Base-by-base conservation (phyloP, 139 green algal genomes). In the Trebouxia sp. region DNA sequence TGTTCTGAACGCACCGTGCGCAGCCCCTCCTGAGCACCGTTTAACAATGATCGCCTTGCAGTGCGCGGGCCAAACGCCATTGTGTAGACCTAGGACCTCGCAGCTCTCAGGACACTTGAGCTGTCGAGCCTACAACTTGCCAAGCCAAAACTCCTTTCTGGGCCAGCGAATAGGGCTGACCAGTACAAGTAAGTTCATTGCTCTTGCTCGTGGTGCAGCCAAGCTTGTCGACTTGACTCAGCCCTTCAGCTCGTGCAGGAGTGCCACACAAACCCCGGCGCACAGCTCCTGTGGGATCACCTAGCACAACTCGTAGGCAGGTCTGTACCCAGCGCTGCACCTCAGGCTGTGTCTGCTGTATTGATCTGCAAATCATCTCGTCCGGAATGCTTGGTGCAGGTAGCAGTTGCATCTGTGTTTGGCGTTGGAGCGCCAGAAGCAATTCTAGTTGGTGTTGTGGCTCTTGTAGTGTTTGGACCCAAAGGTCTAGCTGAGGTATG, bases 351-450 rank as follows among this genome's bases (percentile, higher is more conserved):
- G 20, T 15, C 28, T 69, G 28, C 8, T 28, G n/a, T n/a, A n/a
- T n/a, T n/a, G n/a, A n/a, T n/a, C n/a, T n/a, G n/a, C n/a, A n/a
- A n/a, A n/a, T 28, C 12, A 69, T 10, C 24, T 12, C 26, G 30
- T 41, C 9, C 11, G 3, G 14, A 0, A 28, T 28, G 17, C 37
- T 35, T 32, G 28, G 12, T 66, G 30, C 47, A 79, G 72, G 72
- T 62, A 0, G 32, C 45, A 28, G 37, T 62, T n/a, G 72, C 72
- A 6, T 62, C 72, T 65, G 45, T 99, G 67, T 89, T 99, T 12
- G 97, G 97, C 3, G 96, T 99, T 32, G 97, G 97, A 3, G 96
- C 97, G 0, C 97, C 97, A 1, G 97, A 99, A 74, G 97, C 96
- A 17, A 50, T 99, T 4, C 90, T 99, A 1, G 96, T 99, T 1